These are phyloP conservation scores for Acephala macrosclerotiorum DNA, from an alignment of 2,329 filamentous ascomycete species.

Conservation along the genomic window DNA sequence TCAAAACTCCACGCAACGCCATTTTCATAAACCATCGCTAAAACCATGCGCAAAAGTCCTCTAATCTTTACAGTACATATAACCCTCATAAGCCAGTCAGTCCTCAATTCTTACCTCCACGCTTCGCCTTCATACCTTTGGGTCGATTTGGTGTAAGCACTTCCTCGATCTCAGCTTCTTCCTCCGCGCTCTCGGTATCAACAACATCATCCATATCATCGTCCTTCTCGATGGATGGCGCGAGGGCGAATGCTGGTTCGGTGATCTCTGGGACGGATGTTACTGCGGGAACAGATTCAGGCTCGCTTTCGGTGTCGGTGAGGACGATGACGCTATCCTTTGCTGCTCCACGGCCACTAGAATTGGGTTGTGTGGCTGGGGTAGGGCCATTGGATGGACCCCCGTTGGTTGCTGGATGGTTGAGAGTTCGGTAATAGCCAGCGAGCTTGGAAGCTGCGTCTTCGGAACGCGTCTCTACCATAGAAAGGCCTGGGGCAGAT, in stretches of 20 bases:
- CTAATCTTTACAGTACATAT: too few species aligned
- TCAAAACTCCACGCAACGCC: too few species aligned
- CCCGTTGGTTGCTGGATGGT: not conserved
- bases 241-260: not conserved
- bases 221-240: conserved; percentile 1
- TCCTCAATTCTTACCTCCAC: not conserved
- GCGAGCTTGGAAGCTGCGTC: conserved; percentile 25
- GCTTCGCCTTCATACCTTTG: too few species aligned
- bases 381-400: not conserved
- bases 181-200: not conserved
- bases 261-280: not conserved
- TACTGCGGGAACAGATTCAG: not conserved
- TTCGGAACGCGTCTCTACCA: conserved; percentile 20
- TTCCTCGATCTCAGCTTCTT: not conserved
- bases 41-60: too few species aligned
- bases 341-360: not conserved
- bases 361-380: not conserved
- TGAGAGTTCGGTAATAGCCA: not conserved
- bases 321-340: not conserved
- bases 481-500: conserved; percentile 11
- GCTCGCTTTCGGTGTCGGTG: too few species aligned
- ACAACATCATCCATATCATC: not conserved
- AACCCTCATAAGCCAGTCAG: too few species aligned
- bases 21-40: too few species aligned
- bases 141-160: not conserved